Conservation (phyloP, 208 protist species). For the Acanthamoeba culbertsoni region DNA sequence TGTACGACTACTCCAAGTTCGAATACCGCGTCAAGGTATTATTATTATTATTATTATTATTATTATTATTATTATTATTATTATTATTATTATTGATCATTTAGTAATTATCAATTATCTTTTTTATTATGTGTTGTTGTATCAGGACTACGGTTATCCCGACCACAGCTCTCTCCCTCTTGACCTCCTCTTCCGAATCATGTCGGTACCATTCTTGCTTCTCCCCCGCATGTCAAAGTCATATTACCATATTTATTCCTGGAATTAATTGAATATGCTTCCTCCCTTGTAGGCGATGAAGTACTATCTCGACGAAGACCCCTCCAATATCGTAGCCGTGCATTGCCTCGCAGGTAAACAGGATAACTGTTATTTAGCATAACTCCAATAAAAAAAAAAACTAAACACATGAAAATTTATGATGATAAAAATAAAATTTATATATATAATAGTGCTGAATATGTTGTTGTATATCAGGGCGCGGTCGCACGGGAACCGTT, state of each 20-base stretch:
- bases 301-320: slow-evolving; percentile 10
- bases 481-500: slow-evolving; percentile 68
- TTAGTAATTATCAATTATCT: neutral
- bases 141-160: slow-evolving; percentile 43
- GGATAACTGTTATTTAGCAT: no score
- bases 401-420: no score
- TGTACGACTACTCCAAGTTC: slow-evolving; percentile 53
- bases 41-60: neutral
- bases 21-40: slow-evolving; percentile 4
- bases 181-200: slow-evolving; percentile 49
- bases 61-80: neutral
- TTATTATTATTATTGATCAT: neutral
- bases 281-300: slow-evolving; percentile 11
- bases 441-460: neutral
- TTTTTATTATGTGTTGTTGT: neutral
- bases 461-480: neutral
- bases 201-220: neutral
- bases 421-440: no score
- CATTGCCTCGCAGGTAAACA: slow-evolving; percentile 68
- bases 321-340: slow-evolving; percentile 61
- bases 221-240: no score
- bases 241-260: no score
- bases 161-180: slow-evolving; percentile 63
- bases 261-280: no score
- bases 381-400: no score